Percentiles rank a stretch among this genome's conserved stretches.
These are phyloP conservation scores for Digitaria exilis DNA, from an alignment of 202 grass and related monocot genomes.

Conservation along the genomic window DNA sequence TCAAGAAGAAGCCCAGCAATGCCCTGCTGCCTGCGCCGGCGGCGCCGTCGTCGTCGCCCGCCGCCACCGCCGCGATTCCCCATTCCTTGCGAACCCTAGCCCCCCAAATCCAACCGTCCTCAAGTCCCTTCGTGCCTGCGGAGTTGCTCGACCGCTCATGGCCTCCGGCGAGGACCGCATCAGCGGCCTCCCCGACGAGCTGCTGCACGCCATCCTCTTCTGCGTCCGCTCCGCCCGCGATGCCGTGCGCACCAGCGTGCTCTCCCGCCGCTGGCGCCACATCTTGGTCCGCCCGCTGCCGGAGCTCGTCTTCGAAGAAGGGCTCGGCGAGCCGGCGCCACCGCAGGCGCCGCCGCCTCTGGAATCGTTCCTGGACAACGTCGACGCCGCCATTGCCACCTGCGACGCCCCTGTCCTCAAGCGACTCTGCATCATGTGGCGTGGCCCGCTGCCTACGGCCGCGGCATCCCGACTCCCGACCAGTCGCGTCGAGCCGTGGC, in stretches of 20 bases:
- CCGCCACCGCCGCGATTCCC: too few relatives aligned
- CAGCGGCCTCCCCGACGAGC: slow-evolving; percentile 5
- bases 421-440: background rate
- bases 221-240: background rate
- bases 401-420: background rate
- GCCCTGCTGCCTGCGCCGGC: too few relatives aligned
- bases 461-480: too few relatives aligned
- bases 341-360: too few relatives aligned
- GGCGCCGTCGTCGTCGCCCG: too few relatives aligned
- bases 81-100: too few relatives aligned
- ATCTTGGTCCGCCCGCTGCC: background rate
- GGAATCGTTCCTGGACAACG: background rate
- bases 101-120: too few relatives aligned
- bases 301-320: background rate
- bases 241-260: slow-evolving; percentile 15
- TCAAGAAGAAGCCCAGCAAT: too few relatives aligned
- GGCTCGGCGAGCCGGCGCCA: too few relatives aligned
- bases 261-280: slow-evolving; percentile 21
- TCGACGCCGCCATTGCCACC: background rate
- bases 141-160: too few relatives aligned
- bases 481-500: background rate
- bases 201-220: background rate
- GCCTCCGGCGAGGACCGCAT: background rate
- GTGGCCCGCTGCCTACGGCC: too few relatives aligned
- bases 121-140: too few relatives aligned